Evolutionary conservation across 2,329 filamentous ascomycete genomes (phyloP).

Genomic region (Sporothrix luriei): DNA sequence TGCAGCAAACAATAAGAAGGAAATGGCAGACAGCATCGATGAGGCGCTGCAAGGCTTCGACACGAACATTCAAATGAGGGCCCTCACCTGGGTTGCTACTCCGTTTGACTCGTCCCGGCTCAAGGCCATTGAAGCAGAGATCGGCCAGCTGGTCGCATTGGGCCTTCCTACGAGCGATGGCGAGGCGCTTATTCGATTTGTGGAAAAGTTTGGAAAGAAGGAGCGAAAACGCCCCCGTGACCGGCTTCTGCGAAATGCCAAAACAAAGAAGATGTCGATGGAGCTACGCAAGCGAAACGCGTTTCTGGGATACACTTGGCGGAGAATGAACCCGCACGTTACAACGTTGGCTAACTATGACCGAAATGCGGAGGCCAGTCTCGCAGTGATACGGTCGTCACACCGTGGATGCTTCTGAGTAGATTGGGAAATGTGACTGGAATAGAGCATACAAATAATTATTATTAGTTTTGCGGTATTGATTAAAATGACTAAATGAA

Average conservation of each 20-base stretch:
- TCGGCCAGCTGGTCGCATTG: slow-evolving; percentile 45
- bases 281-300: slow-evolving; percentile 78
- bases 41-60: slow-evolving; percentile 21
- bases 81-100: slow-evolving; percentile 50
- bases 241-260: slow-evolving; percentile 74
- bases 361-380: slow-evolving; percentile 26
- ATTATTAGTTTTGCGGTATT: slow-evolving; percentile 24
- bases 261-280: slow-evolving; percentile 68
- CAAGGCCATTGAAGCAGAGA: slow-evolving; percentile 53
- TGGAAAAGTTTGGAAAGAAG: slow-evolving; percentile 58
- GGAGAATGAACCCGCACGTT: slow-evolving; percentile 50
- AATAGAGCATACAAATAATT: slow-evolving; percentile 23
- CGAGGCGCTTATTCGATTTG: slow-evolving; percentile 53
- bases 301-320: slow-evolving; percentile 89
- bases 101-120: slow-evolving; percentile 55
- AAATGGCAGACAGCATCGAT: slow-evolving; percentile 8
- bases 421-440: background rate
- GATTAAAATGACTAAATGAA: slow-evolving; percentile 2
- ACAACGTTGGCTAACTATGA: slow-evolving; percentile 8
- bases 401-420: slow-evolving; percentile 35
- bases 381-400: slow-evolving; percentile 34
- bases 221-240: slow-evolving; percentile 83
- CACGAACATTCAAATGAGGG: slow-evolving; percentile 45
- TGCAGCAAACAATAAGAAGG: background rate
- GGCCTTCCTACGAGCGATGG: slow-evolving; percentile 45